Evolutionary conservation across 768 basidiomycete genomes (phyloP).

Genomic region (Lanmaoa rubissima): DNA sequence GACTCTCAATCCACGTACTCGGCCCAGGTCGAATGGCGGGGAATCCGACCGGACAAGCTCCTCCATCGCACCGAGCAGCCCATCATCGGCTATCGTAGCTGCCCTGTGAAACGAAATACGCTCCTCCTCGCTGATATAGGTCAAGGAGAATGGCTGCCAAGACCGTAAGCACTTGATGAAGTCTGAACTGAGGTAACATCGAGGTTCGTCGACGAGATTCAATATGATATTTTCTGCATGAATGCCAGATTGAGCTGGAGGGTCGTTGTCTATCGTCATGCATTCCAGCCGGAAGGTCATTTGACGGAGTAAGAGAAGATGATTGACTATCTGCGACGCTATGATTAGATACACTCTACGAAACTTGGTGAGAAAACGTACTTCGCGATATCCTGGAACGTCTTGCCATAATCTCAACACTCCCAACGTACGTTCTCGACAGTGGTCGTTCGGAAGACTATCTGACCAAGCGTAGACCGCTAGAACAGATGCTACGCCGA

Average conservation of each 20-base stretch:
- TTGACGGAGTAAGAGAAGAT: slow-evolving; percentile 68
- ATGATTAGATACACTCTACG: slow-evolving; percentile 5
- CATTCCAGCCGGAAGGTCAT: slow-evolving; percentile 70
- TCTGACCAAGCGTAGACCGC: slow-evolving; percentile 81
- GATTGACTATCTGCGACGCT: slow-evolving; percentile 63
- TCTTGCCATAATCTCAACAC: slow-evolving; percentile 44
- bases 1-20: slow-evolving; percentile 60
- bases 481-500: slow-evolving; percentile 66
- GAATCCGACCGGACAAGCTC: slow-evolving; percentile 42
- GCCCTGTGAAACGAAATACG: slow-evolving; percentile 56
- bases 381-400: slow-evolving; percentile 70
- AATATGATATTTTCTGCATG: slow-evolving; percentile 68
- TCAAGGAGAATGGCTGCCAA: slow-evolving; percentile 59
- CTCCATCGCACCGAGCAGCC: slow-evolving; percentile 59
- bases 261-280: slow-evolving; percentile 61
- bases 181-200: slow-evolving; percentile 55
- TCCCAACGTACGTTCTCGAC: slow-evolving; percentile 61
- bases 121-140: slow-evolving; percentile 61
- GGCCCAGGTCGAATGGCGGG: slow-evolving; percentile 41
- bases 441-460: slow-evolving; percentile 61
- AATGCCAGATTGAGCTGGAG: slow-evolving; percentile 60
- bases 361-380: slow-evolving; percentile 31
- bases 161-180: slow-evolving; percentile 58
- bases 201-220: slow-evolving; percentile 59
- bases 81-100: slow-evolving; percentile 68